phyloP scores from a whole-genome alignment of 106 monocot genomes.

The Acanthochlamys bracteata region DNA sequence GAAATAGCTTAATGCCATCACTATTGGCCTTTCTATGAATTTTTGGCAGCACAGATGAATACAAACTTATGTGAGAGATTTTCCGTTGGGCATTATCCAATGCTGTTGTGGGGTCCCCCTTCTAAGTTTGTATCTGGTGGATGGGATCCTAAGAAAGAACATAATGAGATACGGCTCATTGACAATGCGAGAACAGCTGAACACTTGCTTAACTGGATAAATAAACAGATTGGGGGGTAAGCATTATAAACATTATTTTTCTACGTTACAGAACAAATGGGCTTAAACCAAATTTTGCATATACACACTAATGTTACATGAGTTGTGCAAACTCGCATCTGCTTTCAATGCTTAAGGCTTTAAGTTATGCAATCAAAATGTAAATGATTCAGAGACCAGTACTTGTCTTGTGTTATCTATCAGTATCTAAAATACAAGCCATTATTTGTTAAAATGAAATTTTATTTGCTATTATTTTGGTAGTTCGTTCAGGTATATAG shows the following conservation, averaged over 20 bases:
- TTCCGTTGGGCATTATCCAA: conserved; percentile 73
- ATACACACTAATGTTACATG: no score
- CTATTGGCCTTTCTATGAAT: conserved; percentile 11
- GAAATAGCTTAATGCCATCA: conserved; percentile 6
- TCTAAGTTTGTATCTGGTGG: conserved; percentile 39
- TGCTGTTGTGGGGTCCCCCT: conserved; percentile 78
- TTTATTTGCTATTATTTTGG: no score
- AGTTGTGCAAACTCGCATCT: no score
- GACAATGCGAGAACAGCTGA: conserved; percentile 83
- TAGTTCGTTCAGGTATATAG: no score
- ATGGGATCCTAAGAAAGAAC: conserved; percentile 64
- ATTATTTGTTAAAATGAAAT: no score
- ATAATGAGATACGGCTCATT: conserved; percentile 55
- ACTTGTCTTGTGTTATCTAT: no score
- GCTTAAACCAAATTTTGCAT: no score
- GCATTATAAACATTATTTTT: neutral
- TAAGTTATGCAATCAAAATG: no score
- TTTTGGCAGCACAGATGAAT: conserved; percentile 90
- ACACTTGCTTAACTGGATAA: conserved; percentile 80
- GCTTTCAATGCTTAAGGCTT: no score
- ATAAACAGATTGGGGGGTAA: conserved; percentile 74
- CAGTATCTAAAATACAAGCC: no score
- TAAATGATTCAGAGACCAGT: no score
- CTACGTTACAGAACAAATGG: no score
- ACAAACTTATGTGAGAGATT: conserved; percentile 69